Evolutionary conservation across 2,329 filamentous ascomycete genomes (phyloP), one percentile per base, ranked within the genome.

Genomic region (Claviceps sp.): DNA sequence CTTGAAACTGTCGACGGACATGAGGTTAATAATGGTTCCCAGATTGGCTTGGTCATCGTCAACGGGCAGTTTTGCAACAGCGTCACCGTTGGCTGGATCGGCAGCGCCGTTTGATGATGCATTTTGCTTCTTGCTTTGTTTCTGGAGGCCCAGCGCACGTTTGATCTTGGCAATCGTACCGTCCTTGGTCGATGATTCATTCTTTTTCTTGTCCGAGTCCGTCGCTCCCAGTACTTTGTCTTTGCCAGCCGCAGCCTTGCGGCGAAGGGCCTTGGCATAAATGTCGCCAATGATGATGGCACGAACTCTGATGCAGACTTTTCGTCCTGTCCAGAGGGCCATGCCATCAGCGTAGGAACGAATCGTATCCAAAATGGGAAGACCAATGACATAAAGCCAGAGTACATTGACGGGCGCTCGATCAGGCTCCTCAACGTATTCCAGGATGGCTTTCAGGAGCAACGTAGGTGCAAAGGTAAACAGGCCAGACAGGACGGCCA

Each of bases 1-100:
- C 71, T 98, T 98, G 80, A 97, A 97, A 47, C 91, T 96, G 72
- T 98, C 94, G 42, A 98, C 94, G 11, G 93, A 94, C 93, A 98
- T 98, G 58, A 98, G 75, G 67, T 97, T 98, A 73, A 98, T 98
- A 62, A 98, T 96, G n/a, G 93, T 95, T 56, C 94, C 93, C 49
- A 94, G 77, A 55, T 93, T 96, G 41, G 89, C 91, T 70, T 95
- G 89, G 53, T 85, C 78, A 56, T 89, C 84, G 17, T 70, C 59
- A 24, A 55, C 57, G 13, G 57, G 63, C 2, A 60, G 60, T 50
- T 71, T 66, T 51, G 65, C 66, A 51, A 66, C 66, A 42, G 67
- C 60, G 34, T 65, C 64, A 39, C 62, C 65, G 45, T 22, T 16
- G 6, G 60, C 62, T 22, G 62, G 62, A 60, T 69, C 66, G 4